These are phyloP conservation scores for Monascus purpureus DNA, from an alignment of 495 filamentous ascomycete genomes.

Conservation along the genomic window DNA sequence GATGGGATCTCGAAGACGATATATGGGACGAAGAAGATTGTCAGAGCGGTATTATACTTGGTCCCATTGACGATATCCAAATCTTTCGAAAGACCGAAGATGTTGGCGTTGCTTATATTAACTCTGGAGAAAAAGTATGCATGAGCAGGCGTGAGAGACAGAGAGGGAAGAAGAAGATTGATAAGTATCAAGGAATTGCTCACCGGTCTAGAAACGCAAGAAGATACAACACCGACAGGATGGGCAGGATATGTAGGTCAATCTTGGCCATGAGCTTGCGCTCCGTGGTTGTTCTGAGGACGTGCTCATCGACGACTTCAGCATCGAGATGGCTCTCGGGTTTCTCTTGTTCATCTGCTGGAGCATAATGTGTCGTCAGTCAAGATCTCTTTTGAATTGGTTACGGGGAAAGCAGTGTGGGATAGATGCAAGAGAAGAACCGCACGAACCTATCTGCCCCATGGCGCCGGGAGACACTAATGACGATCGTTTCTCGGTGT, in stretches of 20 bases:
- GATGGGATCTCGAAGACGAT: constrained; percentile 77
- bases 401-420: no score
- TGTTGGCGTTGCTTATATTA: constrained; percentile 55
- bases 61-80: constrained; percentile 38
- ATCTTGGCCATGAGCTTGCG: constrained; percentile 59
- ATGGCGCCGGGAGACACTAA: no score
- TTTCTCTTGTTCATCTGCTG: no score
- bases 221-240: constrained; percentile 69
- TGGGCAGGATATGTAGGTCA: constrained; percentile 69
- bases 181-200: constrained; percentile 4
- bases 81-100: constrained; percentile 49
- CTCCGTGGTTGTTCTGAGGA: constrained; percentile 47
- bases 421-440: no score
- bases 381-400: no score
- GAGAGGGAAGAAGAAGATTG: no score
- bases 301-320: no score
- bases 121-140: constrained; percentile 22
- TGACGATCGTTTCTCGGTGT: no score
- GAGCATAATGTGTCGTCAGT: no score
- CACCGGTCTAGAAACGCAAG: constrained; percentile 79
- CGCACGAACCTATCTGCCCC: no score
- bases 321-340: no score
- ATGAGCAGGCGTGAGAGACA: no score
- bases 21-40: constrained; percentile 91
- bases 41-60: constrained; percentile 66